Percentiles rank a stretch among this genome's conserved stretches.
Evolutionary conservation across 2,329 filamentous ascomycete species (phyloP).

Genomic region (Blumeriella jaapii): DNA sequence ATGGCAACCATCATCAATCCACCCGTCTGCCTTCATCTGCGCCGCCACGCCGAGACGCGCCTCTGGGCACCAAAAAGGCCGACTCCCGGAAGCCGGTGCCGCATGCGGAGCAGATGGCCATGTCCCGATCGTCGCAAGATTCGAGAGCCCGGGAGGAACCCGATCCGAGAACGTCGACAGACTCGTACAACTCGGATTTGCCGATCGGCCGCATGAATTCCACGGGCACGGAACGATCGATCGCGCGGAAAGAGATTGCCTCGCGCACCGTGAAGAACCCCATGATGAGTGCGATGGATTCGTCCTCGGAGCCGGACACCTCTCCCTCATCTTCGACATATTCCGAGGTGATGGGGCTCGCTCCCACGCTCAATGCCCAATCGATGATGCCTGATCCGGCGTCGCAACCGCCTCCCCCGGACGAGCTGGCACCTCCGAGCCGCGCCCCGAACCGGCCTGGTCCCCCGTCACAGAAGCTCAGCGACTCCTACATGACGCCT

Average conservation of each 20-base stretch:
- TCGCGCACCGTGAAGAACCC: conserved; percentile 16
- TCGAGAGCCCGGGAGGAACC: conserved; percentile 44
- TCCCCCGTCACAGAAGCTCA: conserved; percentile 31
- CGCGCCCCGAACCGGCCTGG: conserved; percentile 27
- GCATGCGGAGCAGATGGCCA: conserved; percentile 29
- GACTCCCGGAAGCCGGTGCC: conserved; percentile 20
- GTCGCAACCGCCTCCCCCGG: conserved; percentile 17
- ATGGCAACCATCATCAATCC: too few species aligned
- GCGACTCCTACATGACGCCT: conserved; percentile 27
- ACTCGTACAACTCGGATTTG: conserved; percentile 17
- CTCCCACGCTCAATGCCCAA: conserved; percentile 26
- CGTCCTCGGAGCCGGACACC: conserved; percentile 23
- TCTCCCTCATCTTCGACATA: conserved; percentile 26
- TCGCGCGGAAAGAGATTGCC: conserved; percentile 53
- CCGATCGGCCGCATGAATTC: conserved; percentile 50
- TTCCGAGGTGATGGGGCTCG: conserved; percentile 22
- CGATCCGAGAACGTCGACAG: conserved; percentile 32
- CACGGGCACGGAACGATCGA: conserved; percentile 31
- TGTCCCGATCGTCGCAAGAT: conserved; percentile 47
- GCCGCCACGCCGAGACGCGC: conserved; percentile 18
- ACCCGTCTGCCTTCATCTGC: conserved; percentile 27
- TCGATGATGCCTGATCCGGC: conserved; percentile 22
- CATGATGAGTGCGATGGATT: conserved; percentile 20
- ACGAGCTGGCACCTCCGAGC: conserved; percentile 19
- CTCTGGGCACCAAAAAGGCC: conserved; percentile 11